Evolutionary conservation across 352 stramenopile genomes (phyloP).

Genomic region (Globisporangium nunn): DNA sequence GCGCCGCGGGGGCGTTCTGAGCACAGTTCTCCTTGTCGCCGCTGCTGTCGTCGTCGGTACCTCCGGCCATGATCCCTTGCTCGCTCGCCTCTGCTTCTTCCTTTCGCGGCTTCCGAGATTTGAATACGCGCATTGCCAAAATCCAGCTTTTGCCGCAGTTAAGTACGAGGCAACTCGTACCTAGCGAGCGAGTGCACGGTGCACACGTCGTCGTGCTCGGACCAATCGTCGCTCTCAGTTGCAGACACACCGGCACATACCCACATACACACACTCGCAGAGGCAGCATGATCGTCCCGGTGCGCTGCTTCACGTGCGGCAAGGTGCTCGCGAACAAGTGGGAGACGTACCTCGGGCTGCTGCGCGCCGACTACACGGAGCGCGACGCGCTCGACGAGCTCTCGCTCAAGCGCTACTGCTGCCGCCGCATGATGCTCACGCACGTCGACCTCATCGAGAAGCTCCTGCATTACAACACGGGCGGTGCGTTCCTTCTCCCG

Average conservation of each 20-base stretch:
- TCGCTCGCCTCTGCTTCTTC: not conserved
- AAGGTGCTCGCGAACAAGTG: slow-evolving; percentile 99
- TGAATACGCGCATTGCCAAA: not conserved
- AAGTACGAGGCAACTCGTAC: not conserved
- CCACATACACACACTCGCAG: too few relatives aligned
- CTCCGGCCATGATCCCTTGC: not conserved
- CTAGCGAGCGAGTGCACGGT: not conserved
- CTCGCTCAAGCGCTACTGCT: slow-evolving; percentile 98
- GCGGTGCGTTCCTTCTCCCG: slow-evolving; percentile 30
- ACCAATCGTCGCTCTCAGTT: not conserved
- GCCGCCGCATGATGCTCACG: slow-evolving; percentile 98
- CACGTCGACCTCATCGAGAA: slow-evolving; percentile 99
- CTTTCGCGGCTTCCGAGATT: slow-evolving; percentile 2
- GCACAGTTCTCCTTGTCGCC: slow-evolving; percentile 9
- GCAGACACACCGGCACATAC: too few relatives aligned
- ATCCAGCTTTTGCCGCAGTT: not conserved
- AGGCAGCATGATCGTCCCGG: slow-evolving; percentile 95
- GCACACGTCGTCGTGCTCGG: too few relatives aligned
- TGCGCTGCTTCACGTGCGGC: slow-evolving; percentile 99
- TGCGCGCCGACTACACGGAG: slow-evolving; percentile 96
- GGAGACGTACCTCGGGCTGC: slow-evolving; percentile 97
- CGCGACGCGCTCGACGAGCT: slow-evolving; percentile 97
- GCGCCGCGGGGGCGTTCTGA: not conserved
- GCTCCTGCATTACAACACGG: slow-evolving; percentile 99
- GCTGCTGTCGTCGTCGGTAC: not conserved